A percentile compares a stretch with the other conserved stretches of the same genome.
Conservation (phyloP, 495 filamentous ascomycete genomes). For the Penicillium paxilli region DNA sequence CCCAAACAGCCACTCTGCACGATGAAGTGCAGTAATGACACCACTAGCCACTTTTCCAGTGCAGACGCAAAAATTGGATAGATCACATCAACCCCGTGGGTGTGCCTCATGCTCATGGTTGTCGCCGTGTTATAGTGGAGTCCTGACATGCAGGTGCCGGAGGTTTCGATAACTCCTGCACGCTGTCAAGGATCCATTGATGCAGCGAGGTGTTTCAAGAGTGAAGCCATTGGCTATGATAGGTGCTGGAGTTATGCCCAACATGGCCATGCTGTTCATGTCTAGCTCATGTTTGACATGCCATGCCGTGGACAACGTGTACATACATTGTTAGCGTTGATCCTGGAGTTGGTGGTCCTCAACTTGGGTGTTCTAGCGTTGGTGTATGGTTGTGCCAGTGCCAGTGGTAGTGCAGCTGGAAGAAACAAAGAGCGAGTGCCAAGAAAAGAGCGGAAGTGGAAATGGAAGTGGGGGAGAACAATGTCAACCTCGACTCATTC, state of each 20-base stretch:
- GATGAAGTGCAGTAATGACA: conserved; percentile 5
- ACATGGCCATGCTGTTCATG: not conserved
- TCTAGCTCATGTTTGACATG: not conserved
- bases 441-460: no score
- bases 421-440: no score
- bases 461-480: conserved; percentile 25
- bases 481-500: conserved; percentile 13
- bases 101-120: conserved; percentile 1
- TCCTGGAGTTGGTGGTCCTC: not conserved
- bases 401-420: no score
- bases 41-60: conserved; percentile 19
- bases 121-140: not conserved
- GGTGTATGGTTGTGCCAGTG: no score
- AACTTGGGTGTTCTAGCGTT: no score
- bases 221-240: not conserved
- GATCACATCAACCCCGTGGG: conserved; percentile 15
- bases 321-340: not conserved
- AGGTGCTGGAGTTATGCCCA: no score
- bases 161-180: conserved; percentile 22
- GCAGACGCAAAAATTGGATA: conserved; percentile 16
- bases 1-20: conserved; percentile 5
- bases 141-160: conserved; percentile 24
- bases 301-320: not conserved
- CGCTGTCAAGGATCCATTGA: conserved; percentile 6
- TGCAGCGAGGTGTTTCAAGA: not conserved